Evolutionary conservation across 2,329 filamentous ascomycete genomes (phyloP).

Genomic region (Microcyclospora pomicola): DNA sequence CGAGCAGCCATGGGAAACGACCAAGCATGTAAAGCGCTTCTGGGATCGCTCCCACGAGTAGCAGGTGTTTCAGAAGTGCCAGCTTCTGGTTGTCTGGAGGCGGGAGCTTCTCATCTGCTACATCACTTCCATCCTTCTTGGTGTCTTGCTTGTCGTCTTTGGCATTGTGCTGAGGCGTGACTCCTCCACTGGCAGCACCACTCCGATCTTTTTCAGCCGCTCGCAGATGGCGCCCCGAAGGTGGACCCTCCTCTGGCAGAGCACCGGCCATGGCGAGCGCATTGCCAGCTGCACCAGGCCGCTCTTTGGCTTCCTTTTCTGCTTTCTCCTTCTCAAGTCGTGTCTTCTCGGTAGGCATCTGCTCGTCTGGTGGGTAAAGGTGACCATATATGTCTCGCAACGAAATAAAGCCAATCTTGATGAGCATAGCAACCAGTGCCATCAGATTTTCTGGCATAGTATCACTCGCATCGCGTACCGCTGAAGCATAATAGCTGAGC

Average conservation of each 20-base stretch:
- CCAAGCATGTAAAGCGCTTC: slow-evolving; percentile 88
- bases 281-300: slow-evolving; percentile 59
- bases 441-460: slow-evolving; percentile 82
- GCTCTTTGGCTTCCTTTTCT: slow-evolving; percentile 58
- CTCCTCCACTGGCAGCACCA: slow-evolving; percentile 24
- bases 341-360: slow-evolving; percentile 62
- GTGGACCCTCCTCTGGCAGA: slow-evolving; percentile 64
- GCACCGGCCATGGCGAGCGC: slow-evolving; percentile 78
- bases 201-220: slow-evolving; percentile 31
- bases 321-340: slow-evolving; percentile 62
- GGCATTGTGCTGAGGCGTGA: slow-evolving; percentile 27
- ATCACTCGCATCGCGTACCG: slow-evolving; percentile 60
- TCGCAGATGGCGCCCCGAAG: slow-evolving; percentile 33
- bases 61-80: slow-evolving; percentile 64
- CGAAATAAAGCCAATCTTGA: slow-evolving; percentile 96
- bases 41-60: slow-evolving; percentile 83
- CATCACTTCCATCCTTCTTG: slow-evolving; percentile 13
- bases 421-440: slow-evolving; percentile 77
- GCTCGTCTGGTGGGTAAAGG: slow-evolving; percentile 69
- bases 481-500: slow-evolving; percentile 81
- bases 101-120: slow-evolving; percentile 41
- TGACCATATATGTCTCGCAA: slow-evolving; percentile 83
- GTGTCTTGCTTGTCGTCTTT: slow-evolving; percentile 27
- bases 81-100: slow-evolving; percentile 83
- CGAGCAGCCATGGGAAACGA: slow-evolving; percentile 81